These are phyloP conservation scores for Talaromyces thailandensis DNA, from an alignment of 495 filamentous ascomycete species.

Conservation along the genomic window DNA sequence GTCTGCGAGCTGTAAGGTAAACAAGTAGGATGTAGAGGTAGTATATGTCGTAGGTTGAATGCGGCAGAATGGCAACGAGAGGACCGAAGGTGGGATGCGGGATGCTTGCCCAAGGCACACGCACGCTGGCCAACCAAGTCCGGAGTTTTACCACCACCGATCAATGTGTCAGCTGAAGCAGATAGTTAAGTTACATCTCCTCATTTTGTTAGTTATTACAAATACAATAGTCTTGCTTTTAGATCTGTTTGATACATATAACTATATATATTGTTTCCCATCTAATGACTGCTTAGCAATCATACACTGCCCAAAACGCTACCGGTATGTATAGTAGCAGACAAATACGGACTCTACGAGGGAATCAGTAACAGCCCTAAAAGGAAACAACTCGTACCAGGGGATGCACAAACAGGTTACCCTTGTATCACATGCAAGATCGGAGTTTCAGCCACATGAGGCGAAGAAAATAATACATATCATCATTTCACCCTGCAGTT, in stretches of 20 bases:
- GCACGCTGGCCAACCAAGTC: neutral
- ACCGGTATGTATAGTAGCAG: neutral
- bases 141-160: neutral
- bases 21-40: neutral
- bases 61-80: neutral
- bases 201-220: neutral
- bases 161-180: neutral
- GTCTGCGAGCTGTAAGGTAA: neutral
- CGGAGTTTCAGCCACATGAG: neutral
- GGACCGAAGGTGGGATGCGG: conserved; percentile 1
- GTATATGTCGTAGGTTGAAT: neutral
- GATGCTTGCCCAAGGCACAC: conserved; percentile 3
- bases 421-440: neutral
- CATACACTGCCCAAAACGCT: neutral
- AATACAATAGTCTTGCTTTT: neutral
- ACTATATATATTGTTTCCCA: neutral
- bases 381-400: neutral
- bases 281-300: neutral
- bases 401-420: neutral
- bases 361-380: neutral
- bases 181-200: neutral
- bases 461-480: neutral
- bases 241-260: neutral
- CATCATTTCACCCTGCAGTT: neutral
- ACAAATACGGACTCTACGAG: neutral